Evolutionary conservation across 441 rosid genomes (phyloP), one percentile per base, ranked within the genome.

Genomic region (Erodium chrysanthum): DNA sequence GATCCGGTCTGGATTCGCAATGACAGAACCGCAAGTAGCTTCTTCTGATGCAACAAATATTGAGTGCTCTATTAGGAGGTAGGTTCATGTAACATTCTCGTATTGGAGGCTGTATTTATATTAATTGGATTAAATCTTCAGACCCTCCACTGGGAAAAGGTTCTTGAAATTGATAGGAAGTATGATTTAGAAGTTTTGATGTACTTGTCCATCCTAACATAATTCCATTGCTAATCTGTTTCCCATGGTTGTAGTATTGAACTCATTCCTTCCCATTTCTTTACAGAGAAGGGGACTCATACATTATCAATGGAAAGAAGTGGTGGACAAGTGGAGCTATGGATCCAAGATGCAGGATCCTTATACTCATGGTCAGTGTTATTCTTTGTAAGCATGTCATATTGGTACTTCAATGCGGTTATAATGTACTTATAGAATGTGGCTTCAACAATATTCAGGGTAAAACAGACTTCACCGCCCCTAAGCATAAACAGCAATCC

Each of bases 241-340:
- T 62, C 67, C 66, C 58, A 15, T 60, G 50, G 37, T 33, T 76
- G 65, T 35, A 31, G 8, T 8, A 35, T 67, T 23, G 46, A n/a
- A 50, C 66, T 15, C 3, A 46, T 61, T 15, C 35, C 9, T 46
- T 56, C 52, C 42, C 17, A 37, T 75, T 76, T 46, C 44, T 73
- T 56, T 76, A 68, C 71, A 91, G 99, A 81, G 80, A 86, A 75
- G 96, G 91, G 37, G 89, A 91, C 78, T 87, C 85, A 3, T 94
- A 91, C 68, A 69, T 91, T 62, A 88, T 94, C 73, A 94, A 88
- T 64, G 99, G 99, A 67, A 87, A 70, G 70, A 94, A 94, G 78
- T 94, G 99, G 99, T 94, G 99, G 99, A 91, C 99, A 44, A 94
- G 97, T 77, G 99, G 99, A 71, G 99, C 99, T 27, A 91, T 94